Conservation (phyloP, 2,329 filamentous ascomycete species). For the Trichoderma asperellum region DNA sequence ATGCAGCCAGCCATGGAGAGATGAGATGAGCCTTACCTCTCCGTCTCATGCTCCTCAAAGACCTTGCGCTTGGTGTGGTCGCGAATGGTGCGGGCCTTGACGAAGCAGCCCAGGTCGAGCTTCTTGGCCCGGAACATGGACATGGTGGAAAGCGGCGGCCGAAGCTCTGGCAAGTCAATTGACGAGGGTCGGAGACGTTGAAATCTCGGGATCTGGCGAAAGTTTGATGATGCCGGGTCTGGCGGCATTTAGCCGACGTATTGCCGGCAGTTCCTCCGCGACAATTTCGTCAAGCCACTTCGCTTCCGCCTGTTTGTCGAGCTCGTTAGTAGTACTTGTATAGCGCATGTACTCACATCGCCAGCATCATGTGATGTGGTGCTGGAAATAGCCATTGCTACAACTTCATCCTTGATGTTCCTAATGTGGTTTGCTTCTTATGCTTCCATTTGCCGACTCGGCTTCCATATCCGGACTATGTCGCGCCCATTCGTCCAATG, state of each 20-base stretch:
- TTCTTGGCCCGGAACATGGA: conserved; percentile 88
- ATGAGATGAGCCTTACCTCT: conserved; percentile 63
- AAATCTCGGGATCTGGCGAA: conserved; percentile 16
- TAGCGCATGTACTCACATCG: neutral
- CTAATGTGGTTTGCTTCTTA: neutral
- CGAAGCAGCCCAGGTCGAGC: conserved; percentile 84
- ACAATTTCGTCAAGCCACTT: neutral
- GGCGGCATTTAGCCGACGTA: conserved; percentile 18
- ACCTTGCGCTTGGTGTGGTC: conserved; percentile 97
- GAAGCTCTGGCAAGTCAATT: conserved; percentile 1
- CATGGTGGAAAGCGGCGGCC: conserved; percentile 54
- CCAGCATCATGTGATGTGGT: neutral
- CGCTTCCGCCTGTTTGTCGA: neutral
- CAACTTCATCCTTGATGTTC: neutral
- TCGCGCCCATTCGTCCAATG: neutral
- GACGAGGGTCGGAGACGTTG: conserved; percentile 11
- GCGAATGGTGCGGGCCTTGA: conserved; percentile 85
- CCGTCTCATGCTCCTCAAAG: conserved; percentile 82
- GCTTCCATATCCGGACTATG: neutral
- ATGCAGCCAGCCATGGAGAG: neutral
- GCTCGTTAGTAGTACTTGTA: too few species aligned
- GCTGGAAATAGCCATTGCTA: neutral
- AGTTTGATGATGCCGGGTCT: conserved; percentile 23
- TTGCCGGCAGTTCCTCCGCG: conserved; percentile 6
- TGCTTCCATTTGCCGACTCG: neutral